Evolutionary conservation across 257 asterid genomes (phyloP), one percentile per base, ranked within the genome.

Genomic region (Verbena officinalis): DNA sequence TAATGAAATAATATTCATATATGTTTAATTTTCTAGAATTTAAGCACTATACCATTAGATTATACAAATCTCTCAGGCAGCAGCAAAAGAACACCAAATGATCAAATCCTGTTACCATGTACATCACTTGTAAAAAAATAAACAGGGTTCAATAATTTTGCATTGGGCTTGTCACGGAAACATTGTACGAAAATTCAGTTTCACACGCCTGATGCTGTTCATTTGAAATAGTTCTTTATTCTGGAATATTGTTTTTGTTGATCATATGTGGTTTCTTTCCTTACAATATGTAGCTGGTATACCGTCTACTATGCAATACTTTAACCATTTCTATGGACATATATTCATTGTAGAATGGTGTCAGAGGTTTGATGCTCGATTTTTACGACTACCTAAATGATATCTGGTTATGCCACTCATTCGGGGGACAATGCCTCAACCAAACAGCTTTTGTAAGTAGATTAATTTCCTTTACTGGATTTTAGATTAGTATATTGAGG

Each of bases 391-490:
- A 83, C 64, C 36, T 84, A 55, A 84, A 86, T 30, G 97, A 84
- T 75, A 82, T 93, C 65, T 93, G 99, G 99, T 72, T 93, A 55
- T 93, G 99, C 69, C 99, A 90, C 80, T 93, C 97, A 22, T 93
- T 73, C 34, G 95, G 95, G 10, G 96, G 95, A 27, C 72, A 61
- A 50, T 90, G 99, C 85, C 81, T 75, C 85, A 88, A 90, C 79
- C 81, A 72, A 81, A 90, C 97, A 57, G 84, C 99, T 67, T 86
- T 90, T 76, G 97, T 93, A 83, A 90, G 99, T 79, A 55, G 27
- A 15, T 11, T 33, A 22, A 30, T 53, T 61, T 49, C 31, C 64
- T 58, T 14, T 62, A 5, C 56, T 34, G 61, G 55, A 43, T 24
- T 22, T 2, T 36, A 22, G 12, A 12, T 24, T 10, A 50, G n/a